phyloP scores from a whole-genome alignment of 2,329 filamentous ascomycete genomes.

The Colletotrichum aenigma region DNA sequence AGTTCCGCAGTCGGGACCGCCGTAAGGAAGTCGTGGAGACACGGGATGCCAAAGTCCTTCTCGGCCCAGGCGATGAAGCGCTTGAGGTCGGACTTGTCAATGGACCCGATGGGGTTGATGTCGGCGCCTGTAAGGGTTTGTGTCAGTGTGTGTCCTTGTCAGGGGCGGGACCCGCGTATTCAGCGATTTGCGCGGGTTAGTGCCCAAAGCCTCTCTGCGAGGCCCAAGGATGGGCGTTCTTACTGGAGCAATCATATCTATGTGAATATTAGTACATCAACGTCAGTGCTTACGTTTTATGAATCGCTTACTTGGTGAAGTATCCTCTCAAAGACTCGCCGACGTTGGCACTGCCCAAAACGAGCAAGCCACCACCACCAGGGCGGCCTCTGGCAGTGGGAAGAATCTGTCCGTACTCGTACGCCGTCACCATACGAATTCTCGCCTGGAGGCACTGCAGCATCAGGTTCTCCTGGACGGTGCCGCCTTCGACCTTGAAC shows the following conservation, averaged over 20 bases:
- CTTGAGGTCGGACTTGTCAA: slow-evolving; percentile 71
- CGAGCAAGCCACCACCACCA: slow-evolving; percentile 64
- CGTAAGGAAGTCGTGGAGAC: slow-evolving; percentile 68
- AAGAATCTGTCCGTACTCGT: slow-evolving; percentile 63
- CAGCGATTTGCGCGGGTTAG: neutral
- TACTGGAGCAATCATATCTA: slow-evolving; percentile 21
- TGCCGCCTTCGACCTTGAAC: slow-evolving; percentile 68
- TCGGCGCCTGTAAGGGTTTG: slow-evolving; percentile 13
- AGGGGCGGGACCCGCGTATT: neutral
- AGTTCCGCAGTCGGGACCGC: slow-evolving; percentile 67
- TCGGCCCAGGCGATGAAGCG: slow-evolving; percentile 71
- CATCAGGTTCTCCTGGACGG: slow-evolving; percentile 64
- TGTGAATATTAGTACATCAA: neutral
- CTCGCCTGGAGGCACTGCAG: slow-evolving; percentile 53
- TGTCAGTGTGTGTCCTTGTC: neutral
- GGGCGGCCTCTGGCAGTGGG: slow-evolving; percentile 61
- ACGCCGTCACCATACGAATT: slow-evolving; percentile 68
- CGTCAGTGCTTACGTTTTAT: neutral
- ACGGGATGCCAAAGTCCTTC: slow-evolving; percentile 63
- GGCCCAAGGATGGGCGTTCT: neutral
- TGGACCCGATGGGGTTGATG: slow-evolving; percentile 67
- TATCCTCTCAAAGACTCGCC: slow-evolving; percentile 48
- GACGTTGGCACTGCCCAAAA: slow-evolving; percentile 72
- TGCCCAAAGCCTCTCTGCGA: neutral
- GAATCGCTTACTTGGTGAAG: slow-evolving; percentile 63